phyloP scores from a whole-genome alignment of 441 rosid species.

The Daphne laureola region DNA sequence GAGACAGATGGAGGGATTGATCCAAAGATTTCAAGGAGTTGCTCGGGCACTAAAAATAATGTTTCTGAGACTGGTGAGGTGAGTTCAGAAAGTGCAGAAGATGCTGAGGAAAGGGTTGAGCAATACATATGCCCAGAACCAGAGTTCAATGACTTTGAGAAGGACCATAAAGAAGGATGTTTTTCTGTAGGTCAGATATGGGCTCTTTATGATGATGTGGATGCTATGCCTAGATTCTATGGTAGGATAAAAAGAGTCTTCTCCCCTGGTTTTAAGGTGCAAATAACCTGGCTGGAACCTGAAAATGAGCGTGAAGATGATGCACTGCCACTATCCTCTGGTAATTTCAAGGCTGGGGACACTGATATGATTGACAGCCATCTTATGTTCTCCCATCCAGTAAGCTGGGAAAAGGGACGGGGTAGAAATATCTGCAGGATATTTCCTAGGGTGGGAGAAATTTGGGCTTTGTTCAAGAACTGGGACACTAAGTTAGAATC shows the following conservation, averaged over 20 bases:
- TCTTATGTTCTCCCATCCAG: slow-evolving; percentile 36
- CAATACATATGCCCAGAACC: slow-evolving; percentile 28
- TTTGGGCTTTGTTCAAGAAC: slow-evolving; percentile 37
- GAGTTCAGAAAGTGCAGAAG: slow-evolving; percentile 5
- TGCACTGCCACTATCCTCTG: slow-evolving; percentile 46
- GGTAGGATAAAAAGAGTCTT: slow-evolving; percentile 38
- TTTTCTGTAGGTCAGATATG: slow-evolving; percentile 49
- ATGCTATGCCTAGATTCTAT: slow-evolving; percentile 63
- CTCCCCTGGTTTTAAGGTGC: slow-evolving; percentile 32
- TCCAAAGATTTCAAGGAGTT: background rate
- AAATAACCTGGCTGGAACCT: slow-evolving; percentile 41
- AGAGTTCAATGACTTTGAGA: slow-evolving; percentile 45
- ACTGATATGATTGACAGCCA: slow-evolving; percentile 17
- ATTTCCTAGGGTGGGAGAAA: slow-evolving; percentile 37
- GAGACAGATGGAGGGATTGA: slow-evolving; percentile 13
- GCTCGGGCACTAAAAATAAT: slow-evolving; percentile 7
- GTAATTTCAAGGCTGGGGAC: slow-evolving; percentile 23
- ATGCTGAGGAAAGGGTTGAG: too few relatives aligned
- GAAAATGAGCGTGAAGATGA: slow-evolving; percentile 21
- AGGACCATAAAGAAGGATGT: slow-evolving; percentile 19
- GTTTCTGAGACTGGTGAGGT: slow-evolving; percentile 14
- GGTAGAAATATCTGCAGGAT: slow-evolving; percentile 17
- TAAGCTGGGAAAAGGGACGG: slow-evolving; percentile 5
- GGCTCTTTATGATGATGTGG: slow-evolving; percentile 48
- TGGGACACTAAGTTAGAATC: slow-evolving; percentile 35